Evolutionary conservation across 176 grass and related monocot genomes (phyloP).

Genomic region (Musa acuminata): DNA sequence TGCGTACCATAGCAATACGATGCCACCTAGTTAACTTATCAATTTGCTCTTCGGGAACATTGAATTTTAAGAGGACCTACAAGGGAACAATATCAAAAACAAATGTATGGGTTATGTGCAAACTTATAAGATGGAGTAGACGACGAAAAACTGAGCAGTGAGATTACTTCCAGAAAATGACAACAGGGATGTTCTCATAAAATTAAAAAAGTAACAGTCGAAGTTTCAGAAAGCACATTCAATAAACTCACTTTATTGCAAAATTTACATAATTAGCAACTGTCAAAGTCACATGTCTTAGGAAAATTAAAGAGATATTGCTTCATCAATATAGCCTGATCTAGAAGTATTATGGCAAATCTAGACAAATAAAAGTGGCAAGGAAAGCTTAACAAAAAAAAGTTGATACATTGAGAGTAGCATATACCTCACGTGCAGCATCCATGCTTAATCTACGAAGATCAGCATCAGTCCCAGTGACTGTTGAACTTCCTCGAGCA

Average conservation of each 20-base stretch:
- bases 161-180: neutral
- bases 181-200: neutral
- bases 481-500: constrained; percentile 64
- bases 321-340: too few relatives aligned
- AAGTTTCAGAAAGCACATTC: too few relatives aligned
- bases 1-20: constrained; percentile 89
- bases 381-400: too few relatives aligned
- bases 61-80: constrained; percentile 88
- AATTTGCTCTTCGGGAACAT: constrained; percentile 88
- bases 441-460: constrained; percentile 98
- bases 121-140: neutral
- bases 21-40: constrained; percentile 97
- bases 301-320: too few relatives aligned
- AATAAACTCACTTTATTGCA: too few relatives aligned
- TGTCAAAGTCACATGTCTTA: too few relatives aligned
- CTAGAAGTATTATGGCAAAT: too few relatives aligned
- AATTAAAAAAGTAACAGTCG: neutral
- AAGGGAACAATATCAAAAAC: neutral
- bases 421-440: constrained; percentile 85
- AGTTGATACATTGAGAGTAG: neutral
- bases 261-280: too few relatives aligned
- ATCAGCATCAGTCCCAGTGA: constrained; percentile 97
- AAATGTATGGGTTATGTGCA: neutral
- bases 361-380: too few relatives aligned
- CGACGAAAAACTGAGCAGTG: neutral